These are phyloP conservation scores for Lasiodiplodia gonubiensis DNA, from an alignment of 2,329 filamentous ascomycete genomes.

Conservation along the genomic window DNA sequence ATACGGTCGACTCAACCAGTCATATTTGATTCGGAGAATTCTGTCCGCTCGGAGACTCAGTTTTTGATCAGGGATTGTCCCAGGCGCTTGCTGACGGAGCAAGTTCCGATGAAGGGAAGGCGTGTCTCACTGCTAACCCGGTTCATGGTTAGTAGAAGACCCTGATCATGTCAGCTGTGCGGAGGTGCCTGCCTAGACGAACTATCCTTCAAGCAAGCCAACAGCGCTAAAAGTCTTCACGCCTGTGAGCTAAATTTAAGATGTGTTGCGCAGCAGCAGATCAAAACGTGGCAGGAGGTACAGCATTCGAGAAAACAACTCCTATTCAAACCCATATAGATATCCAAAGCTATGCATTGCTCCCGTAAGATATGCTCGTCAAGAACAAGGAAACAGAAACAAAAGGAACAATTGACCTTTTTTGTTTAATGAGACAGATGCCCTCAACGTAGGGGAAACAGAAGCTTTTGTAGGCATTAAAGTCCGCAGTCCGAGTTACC, in stretches of 20 bases:
- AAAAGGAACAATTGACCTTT: neutral
- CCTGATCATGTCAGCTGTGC: conserved; percentile 16
- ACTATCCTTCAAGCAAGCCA: conserved; percentile 19
- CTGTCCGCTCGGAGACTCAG: neutral
- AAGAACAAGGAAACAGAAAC: neutral
- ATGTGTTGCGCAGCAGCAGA: conserved; percentile 22
- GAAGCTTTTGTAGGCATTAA: conserved; percentile 16
- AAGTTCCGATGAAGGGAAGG: conserved; percentile 22
- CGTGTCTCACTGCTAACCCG: conserved; percentile 16
- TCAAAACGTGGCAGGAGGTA: conserved; percentile 23
- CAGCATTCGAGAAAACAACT: conserved; percentile 1
- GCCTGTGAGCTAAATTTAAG: conserved; percentile 3
- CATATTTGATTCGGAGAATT: conserved; percentile 17
- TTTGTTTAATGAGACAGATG: neutral
- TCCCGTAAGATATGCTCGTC: neutral
- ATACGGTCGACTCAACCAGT: neutral
- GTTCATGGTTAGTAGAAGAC: conserved; percentile 11
- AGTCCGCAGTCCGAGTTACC: neutral
- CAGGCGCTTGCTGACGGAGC: conserved; percentile 2
- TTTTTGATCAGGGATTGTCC: neutral
- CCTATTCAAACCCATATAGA: conserved; percentile 21
- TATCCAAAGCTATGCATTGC: conserved; percentile 21
- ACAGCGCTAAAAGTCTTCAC: conserved; percentile 23
- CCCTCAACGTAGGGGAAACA: neutral
- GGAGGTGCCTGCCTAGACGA: conserved; percentile 7